These are phyloP conservation scores for Aspergillus aculeatinus DNA, from an alignment of 2,329 filamentous ascomycete species.

Conservation along the genomic window DNA sequence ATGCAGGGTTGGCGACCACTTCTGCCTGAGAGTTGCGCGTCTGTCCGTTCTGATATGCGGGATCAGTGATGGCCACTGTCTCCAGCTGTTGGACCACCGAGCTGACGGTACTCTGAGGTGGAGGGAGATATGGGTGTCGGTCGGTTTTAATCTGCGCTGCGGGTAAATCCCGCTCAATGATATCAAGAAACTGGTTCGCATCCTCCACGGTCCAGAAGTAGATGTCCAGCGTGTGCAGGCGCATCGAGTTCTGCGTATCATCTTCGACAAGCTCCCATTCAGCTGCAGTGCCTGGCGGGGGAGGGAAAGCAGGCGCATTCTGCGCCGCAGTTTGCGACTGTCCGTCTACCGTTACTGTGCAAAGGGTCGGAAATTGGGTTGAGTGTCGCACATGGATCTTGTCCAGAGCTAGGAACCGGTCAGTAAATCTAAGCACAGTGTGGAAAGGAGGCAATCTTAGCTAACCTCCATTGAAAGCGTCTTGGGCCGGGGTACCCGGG, in stretches of 20 bases:
- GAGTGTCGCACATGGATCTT: constrained; percentile 55
- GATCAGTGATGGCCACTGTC: constrained; percentile 58
- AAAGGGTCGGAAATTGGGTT: constrained; percentile 59
- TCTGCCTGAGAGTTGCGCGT: constrained; percentile 40
- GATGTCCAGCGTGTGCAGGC: constrained; percentile 60
- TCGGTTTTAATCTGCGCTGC: constrained; percentile 50
- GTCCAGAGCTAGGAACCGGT: constrained; percentile 47
- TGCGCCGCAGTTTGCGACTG: constrained; percentile 22
- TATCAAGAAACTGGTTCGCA: constrained; percentile 54
- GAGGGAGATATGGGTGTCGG: constrained; percentile 41
- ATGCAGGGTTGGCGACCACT: constrained; percentile 15
- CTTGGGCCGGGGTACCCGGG: constrained; percentile 62
- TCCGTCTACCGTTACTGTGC: constrained; percentile 57
- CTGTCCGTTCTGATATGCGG: constrained; percentile 47
- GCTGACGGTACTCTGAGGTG: constrained; percentile 48
- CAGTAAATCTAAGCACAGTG: background rate
- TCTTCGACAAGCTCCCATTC: constrained; percentile 59
- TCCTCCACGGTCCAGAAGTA: constrained; percentile 65
- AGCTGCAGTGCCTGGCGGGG: constrained; percentile 30
- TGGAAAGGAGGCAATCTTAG: constrained; percentile 8
- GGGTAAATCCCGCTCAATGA: constrained; percentile 37
- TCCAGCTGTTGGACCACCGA: constrained; percentile 64
- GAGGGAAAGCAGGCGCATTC: constrained; percentile 26
- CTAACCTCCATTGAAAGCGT: constrained; percentile 62
- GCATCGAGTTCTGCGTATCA: constrained; percentile 53